These are phyloP conservation scores for Hemisphaericaspora subhashii DNA, from an alignment of 1,139 yeast genomes.

Conservation along the genomic window DNA sequence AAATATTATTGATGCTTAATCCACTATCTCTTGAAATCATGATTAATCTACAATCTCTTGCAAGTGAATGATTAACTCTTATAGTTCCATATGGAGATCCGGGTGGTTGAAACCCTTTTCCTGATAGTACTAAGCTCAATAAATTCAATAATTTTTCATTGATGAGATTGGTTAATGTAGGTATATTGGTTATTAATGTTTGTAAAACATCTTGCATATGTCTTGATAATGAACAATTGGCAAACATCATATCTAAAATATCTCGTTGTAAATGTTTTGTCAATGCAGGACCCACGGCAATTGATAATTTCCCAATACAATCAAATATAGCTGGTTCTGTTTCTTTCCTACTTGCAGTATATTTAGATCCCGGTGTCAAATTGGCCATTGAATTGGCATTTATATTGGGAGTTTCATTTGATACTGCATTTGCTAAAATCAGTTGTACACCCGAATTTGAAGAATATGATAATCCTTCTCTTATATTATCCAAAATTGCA, in stretches of 20 bases:
- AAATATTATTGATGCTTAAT: constrained; percentile 33
- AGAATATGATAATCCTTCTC: constrained; percentile 70
- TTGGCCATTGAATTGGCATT: constrained; percentile 13
- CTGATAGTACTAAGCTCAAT: constrained; percentile 78
- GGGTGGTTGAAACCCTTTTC: constrained; percentile 79
- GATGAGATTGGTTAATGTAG: constrained; percentile 73
- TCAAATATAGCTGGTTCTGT: constrained; percentile 87
- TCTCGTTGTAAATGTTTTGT: constrained; percentile 86
- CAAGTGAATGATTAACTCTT: constrained; percentile 62
- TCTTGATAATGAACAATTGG: constrained; percentile 75
- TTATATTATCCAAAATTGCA: constrained; percentile 77
- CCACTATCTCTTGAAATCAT: constrained; percentile 71
- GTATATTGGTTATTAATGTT: constrained; percentile 69
- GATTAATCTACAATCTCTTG: constrained; percentile 73
- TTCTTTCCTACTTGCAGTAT: constrained; percentile 60
- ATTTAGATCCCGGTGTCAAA: constrained; percentile 50
- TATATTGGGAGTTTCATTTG: constrained; percentile 20
- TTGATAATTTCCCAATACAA: constrained; percentile 82
- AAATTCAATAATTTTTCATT: constrained; percentile 71
- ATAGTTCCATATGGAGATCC: constrained; percentile 81
- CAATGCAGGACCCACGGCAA: constrained; percentile 92
- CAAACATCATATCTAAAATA: constrained; percentile 73
- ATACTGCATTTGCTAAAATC: constrained; percentile 44
- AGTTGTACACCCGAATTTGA: constrained; percentile 38
- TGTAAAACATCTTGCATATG: constrained; percentile 76